Conservation (phyloP, 257 asterid genomes). For the Echium plantagineum region DNA sequence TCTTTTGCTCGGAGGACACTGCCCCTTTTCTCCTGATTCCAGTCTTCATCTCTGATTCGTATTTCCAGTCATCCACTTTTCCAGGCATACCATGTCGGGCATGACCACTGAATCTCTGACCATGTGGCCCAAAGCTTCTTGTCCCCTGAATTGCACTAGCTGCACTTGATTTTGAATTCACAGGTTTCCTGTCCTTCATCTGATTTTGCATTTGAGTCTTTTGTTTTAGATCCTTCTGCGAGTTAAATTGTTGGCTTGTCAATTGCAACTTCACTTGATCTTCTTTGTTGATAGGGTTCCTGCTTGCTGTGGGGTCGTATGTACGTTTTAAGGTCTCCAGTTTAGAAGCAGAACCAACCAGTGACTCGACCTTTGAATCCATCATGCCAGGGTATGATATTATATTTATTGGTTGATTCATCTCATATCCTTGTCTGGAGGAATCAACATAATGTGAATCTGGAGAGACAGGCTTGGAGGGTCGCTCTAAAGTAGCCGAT, state of each 20-base stretch:
- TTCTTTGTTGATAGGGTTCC: conserved; percentile 22
- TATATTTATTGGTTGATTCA: conserved; percentile 18
- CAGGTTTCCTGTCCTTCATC: conserved; percentile 29
- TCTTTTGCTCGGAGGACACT: conserved; percentile 42
- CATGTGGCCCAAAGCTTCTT: conserved; percentile 19
- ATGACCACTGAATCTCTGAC: conserved; percentile 22
- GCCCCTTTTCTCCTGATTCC: conserved; percentile 21
- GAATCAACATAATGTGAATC: conserved; percentile 19
- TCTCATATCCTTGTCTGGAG: conserved; percentile 28
- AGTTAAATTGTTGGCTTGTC: conserved; percentile 20
- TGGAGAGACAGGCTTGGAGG: conserved; percentile 17
- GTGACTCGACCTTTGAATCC: conserved; percentile 14
- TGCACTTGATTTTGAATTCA: conserved; percentile 26
- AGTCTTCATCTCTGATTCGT: conserved; percentile 36
- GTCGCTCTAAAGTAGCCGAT: neutral
- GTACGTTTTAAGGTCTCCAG: conserved; percentile 15
- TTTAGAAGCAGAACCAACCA: conserved; percentile 5
- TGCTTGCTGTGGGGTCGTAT: conserved; percentile 15
- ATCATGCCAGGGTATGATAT: conserved; percentile 23
- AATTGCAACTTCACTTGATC: conserved; percentile 22
- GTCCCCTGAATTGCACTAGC: conserved; percentile 21
- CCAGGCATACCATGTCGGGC: conserved; percentile 23
- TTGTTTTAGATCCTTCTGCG: conserved; percentile 19
- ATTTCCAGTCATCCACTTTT: conserved; percentile 25
- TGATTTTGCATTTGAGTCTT: conserved; percentile 28